Conservation (phyloP, 768 basidiomycete species). For the Mycena latifolia region DNA sequence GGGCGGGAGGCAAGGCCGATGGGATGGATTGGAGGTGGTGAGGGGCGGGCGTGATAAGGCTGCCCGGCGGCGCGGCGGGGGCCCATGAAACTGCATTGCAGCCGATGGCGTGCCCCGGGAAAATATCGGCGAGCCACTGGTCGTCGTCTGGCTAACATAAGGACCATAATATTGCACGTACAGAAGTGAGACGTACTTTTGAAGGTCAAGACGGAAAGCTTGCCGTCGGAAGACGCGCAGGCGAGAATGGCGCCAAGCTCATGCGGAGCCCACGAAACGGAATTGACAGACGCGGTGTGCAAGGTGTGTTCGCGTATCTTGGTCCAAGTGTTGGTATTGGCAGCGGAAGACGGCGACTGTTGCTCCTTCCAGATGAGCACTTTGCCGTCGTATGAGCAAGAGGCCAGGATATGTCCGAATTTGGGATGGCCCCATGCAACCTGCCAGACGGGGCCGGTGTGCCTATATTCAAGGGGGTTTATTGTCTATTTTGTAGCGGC, state of each 20-base stretch:
- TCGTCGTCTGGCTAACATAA: slow-evolving; percentile 80
- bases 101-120: slow-evolving; percentile 95
- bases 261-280: slow-evolving; percentile 99
- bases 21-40: slow-evolving; percentile 63
- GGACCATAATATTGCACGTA: background rate
- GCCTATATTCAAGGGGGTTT: slow-evolving; percentile 59
- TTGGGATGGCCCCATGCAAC: slow-evolving; percentile 99
- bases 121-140: slow-evolving; percentile 95
- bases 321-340: slow-evolving; percentile 68
- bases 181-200: slow-evolving; percentile 75
- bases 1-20: slow-evolving; percentile 53
- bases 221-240: slow-evolving; percentile 97
- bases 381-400: slow-evolving; percentile 98
- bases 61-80: slow-evolving; percentile 89
- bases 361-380: slow-evolving; percentile 99
- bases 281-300: slow-evolving; percentile 97
- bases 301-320: slow-evolving; percentile 96
- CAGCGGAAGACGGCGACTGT: slow-evolving; percentile 65
- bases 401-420: slow-evolving; percentile 95
- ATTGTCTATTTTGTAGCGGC: background rate
- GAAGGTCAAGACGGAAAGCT: slow-evolving; percentile 95
- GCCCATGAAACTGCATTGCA: slow-evolving; percentile 99
- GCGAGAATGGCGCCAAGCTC: slow-evolving; percentile 97
- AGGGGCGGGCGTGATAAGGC: slow-evolving; percentile 73
- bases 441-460: slow-evolving; percentile 98